These are phyloP conservation scores for Xylariaceae sp. DNA, from an alignment of 2,329 filamentous ascomycete species.

Conservation along the genomic window DNA sequence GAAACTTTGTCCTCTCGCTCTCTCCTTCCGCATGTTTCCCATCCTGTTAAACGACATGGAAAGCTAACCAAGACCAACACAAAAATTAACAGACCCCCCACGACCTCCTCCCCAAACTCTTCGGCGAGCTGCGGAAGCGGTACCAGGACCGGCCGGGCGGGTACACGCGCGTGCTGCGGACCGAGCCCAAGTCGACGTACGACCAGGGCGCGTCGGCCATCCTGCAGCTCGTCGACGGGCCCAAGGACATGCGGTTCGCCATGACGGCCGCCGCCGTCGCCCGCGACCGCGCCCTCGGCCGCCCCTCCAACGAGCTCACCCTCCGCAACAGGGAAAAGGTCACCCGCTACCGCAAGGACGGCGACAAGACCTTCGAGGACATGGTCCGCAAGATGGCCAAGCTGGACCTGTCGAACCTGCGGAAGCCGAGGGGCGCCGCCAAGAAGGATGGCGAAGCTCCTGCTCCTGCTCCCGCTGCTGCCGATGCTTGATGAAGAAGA, in stretches of 20 bases:
- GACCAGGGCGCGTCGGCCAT: slow-evolving; percentile 89
- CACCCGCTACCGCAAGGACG: slow-evolving; percentile 66
- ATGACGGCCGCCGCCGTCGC: slow-evolving; percentile 85
- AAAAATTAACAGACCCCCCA: slow-evolving; percentile 53
- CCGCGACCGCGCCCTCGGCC: slow-evolving; percentile 50
- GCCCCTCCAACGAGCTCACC: slow-evolving; percentile 64
- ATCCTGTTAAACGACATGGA: no score
- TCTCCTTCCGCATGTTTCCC: no score
- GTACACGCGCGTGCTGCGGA: slow-evolving; percentile 90
- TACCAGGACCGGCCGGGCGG: slow-evolving; percentile 78
- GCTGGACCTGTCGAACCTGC: slow-evolving; percentile 28
- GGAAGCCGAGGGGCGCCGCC: slow-evolving; percentile 22
- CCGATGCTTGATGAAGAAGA: no score
- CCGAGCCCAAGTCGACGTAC: slow-evolving; percentile 75
- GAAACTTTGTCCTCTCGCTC: no score
- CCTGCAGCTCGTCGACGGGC: slow-evolving; percentile 90
- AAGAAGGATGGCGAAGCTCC: background rate
- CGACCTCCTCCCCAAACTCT: slow-evolving; percentile 75
- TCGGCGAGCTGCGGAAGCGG: slow-evolving; percentile 72
- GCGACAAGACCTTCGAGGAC: slow-evolving; percentile 57
- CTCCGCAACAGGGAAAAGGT: slow-evolving; percentile 77
- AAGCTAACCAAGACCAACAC: slow-evolving; percentile 33
- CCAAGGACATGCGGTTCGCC: slow-evolving; percentile 88
- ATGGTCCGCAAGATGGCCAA: slow-evolving; percentile 46
- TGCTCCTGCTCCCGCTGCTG: background rate